Percentiles rank a stretch among this genome's conserved stretches.
These are phyloP conservation scores for Phialocephala subalpina DNA, from an alignment of 2,329 filamentous ascomycete genomes.

Conservation along the genomic window DNA sequence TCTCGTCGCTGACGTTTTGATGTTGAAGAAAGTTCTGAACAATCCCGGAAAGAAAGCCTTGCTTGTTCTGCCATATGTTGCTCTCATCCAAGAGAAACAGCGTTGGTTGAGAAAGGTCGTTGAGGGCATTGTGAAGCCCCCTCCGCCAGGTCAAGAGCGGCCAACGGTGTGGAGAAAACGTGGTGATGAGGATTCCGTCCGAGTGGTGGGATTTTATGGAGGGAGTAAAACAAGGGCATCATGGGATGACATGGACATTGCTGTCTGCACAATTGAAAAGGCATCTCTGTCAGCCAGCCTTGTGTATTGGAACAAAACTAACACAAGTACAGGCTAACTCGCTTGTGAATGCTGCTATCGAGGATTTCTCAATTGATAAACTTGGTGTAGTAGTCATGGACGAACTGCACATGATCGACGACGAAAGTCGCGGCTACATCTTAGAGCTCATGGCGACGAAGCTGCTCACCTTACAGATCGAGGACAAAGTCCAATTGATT, in stretches of 20 bases:
- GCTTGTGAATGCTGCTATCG: slow-evolving; percentile 76
- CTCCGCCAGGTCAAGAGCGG: slow-evolving; percentile 24
- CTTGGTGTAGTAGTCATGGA: slow-evolving; percentile 76
- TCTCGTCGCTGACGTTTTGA: slow-evolving; percentile 75
- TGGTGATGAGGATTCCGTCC: slow-evolving; percentile 64
- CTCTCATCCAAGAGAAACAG: slow-evolving; percentile 81
- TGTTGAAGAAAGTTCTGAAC: slow-evolving; percentile 75
- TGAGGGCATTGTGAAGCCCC: slow-evolving; percentile 57
- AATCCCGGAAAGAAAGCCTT: slow-evolving; percentile 72
- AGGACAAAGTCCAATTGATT: slow-evolving; percentile 22
- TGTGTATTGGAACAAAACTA: not conserved
- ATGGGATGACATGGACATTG: slow-evolving; percentile 81
- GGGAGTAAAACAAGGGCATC: slow-evolving; percentile 71
- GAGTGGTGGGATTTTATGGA: slow-evolving; percentile 78
- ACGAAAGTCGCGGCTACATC: slow-evolving; percentile 79
- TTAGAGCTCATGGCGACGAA: slow-evolving; percentile 57
- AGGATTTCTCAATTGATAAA: slow-evolving; percentile 70
- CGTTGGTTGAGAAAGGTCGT: slow-evolving; percentile 76
- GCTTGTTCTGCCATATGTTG: slow-evolving; percentile 79
- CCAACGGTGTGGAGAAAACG: slow-evolving; percentile 60
- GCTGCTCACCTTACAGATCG: slow-evolving; percentile 15
- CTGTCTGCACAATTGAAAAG: slow-evolving; percentile 84
- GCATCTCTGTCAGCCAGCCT: slow-evolving; percentile 42
- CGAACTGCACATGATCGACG: slow-evolving; percentile 84
- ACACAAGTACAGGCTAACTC: slow-evolving; percentile 69